These are phyloP conservation scores for Taphrina confusa DNA, from an alignment of 1,139 yeast species.

Conservation along the genomic window DNA sequence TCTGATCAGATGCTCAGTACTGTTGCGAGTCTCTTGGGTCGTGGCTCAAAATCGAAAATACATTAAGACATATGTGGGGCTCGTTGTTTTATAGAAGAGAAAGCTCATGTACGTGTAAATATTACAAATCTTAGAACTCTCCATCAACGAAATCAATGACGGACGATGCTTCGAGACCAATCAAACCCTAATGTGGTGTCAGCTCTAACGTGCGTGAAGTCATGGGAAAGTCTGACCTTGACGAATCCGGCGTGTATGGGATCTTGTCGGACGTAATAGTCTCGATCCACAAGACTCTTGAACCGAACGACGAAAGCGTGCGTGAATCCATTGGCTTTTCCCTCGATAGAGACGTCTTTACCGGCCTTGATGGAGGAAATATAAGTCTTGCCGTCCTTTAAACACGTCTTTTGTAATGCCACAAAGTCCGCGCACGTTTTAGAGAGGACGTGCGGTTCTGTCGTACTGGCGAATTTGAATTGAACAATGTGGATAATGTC, in stretches of 20 bases:
- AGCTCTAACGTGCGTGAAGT: not conserved
- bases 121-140: not conserved
- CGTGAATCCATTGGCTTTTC: conserved; percentile 16
- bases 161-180: conserved; percentile 7
- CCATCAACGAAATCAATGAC: conserved; percentile 24
- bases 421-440: conserved; percentile 20
- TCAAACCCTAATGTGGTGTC: not conserved
- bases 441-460: conserved; percentile 15
- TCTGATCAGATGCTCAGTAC: not conserved
- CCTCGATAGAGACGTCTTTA: conserved; percentile 27
- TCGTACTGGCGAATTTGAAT: conserved; percentile 14
- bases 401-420: conserved; percentile 7
- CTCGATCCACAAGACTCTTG: conserved; percentile 24
- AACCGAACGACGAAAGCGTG: conserved; percentile 28
- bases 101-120: not conserved
- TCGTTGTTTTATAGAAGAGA: not conserved
- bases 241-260: conserved; percentile 30
- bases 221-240: not conserved
- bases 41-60: not conserved
- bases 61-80: not conserved
- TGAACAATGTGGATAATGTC: conserved; percentile 20
- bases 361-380: conserved; percentile 23
- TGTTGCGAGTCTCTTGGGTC: not conserved
- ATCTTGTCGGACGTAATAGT: conserved; percentile 22
- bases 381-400: conserved; percentile 27